These are phyloP conservation scores for Annulohypoxylon maeteangense DNA, from an alignment of 495 filamentous ascomycete genomes.

Conservation along the genomic window DNA sequence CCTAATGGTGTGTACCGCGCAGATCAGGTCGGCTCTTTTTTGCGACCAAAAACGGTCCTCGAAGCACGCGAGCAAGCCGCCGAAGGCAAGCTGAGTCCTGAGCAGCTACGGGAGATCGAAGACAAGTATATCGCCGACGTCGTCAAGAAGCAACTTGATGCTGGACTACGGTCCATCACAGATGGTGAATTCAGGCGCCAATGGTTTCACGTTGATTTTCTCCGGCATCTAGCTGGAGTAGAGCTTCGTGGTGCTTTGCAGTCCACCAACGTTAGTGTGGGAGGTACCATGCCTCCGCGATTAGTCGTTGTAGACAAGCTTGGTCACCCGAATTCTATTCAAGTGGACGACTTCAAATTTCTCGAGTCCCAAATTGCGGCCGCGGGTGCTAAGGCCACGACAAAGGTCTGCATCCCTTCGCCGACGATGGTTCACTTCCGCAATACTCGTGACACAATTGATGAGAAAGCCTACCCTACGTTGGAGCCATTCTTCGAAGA, in stretches of 20 bases:
- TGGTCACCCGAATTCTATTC: conserved; percentile 59
- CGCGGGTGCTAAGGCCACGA: conserved; percentile 58
- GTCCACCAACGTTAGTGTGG: conserved; percentile 55
- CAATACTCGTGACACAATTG: conserved; percentile 68
- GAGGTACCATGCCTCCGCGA: conserved; percentile 57
- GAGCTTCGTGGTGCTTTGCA: conserved; percentile 55
- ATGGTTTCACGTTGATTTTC: conserved; percentile 62
- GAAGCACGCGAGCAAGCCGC: conserved; percentile 57
- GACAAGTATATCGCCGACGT: conserved; percentile 73
- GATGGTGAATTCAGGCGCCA: conserved; percentile 77
- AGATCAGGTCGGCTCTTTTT: conserved; percentile 62
- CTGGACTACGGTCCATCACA: conserved; percentile 71
- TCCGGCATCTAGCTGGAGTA: conserved; percentile 56
- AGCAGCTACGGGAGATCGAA: conserved; percentile 63
- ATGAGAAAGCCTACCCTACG: conserved; percentile 63
- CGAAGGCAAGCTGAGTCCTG: conserved; percentile 55
- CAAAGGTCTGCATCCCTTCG: conserved; percentile 72
- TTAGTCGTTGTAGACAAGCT: conserved; percentile 60
- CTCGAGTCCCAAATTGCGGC: conserved; percentile 62
- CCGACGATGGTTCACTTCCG: conserved; percentile 77
- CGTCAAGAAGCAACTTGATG: conserved; percentile 67
- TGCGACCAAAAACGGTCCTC: conserved; percentile 55
- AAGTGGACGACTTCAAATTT: conserved; percentile 68
- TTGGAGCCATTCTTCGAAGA: conserved; percentile 71
- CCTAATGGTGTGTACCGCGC: conserved; percentile 60